These are phyloP conservation scores for Aspergillus clavatus DNA, from an alignment of 2,329 filamentous ascomycete genomes.

Conservation along the genomic window DNA sequence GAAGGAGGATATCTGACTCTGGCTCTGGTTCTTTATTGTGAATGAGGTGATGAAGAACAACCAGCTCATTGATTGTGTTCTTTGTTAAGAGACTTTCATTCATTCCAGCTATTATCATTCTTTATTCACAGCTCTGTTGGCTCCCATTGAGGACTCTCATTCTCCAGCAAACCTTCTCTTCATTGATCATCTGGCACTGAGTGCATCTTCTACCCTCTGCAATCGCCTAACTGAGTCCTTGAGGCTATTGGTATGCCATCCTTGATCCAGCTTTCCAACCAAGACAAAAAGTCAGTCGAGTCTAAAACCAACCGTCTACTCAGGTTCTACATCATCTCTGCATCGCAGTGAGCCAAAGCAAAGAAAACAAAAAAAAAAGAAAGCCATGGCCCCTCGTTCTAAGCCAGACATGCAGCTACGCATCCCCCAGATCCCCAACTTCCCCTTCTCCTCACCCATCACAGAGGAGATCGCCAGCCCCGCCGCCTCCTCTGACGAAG, in stretches of 20 bases:
- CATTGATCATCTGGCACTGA: no score
- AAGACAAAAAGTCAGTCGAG: no score
- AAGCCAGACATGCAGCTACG: conserved; percentile 25
- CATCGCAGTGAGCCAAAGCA: no score
- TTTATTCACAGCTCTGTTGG: conserved; percentile 1
- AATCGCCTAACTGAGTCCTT: no score
- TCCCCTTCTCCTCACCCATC: conserved; percentile 43
- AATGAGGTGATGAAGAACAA: not conserved
- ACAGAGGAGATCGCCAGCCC: conserved; percentile 39
- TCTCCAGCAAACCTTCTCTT: not conserved
- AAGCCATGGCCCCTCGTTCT: conserved; percentile 20
- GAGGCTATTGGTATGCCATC: no score
- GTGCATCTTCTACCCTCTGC: no score
- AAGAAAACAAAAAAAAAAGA: conserved; percentile 14
- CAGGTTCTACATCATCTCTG: no score
- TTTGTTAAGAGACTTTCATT: not conserved
- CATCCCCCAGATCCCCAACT: conserved; percentile 31
- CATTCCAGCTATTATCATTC: not conserved
- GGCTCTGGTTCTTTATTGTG: no score
- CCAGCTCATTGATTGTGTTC: not conserved
- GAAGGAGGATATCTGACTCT: no score
- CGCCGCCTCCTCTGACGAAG: conserved; percentile 30
- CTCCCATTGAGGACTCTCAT: no score
- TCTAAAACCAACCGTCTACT: no score
- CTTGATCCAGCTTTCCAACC: no score